Percentiles rank a stretch among this genome's conserved stretches.
Conservation (phyloP, 225 moss, liverwort and hornwort species). For the Polytrichum commune region DNA sequence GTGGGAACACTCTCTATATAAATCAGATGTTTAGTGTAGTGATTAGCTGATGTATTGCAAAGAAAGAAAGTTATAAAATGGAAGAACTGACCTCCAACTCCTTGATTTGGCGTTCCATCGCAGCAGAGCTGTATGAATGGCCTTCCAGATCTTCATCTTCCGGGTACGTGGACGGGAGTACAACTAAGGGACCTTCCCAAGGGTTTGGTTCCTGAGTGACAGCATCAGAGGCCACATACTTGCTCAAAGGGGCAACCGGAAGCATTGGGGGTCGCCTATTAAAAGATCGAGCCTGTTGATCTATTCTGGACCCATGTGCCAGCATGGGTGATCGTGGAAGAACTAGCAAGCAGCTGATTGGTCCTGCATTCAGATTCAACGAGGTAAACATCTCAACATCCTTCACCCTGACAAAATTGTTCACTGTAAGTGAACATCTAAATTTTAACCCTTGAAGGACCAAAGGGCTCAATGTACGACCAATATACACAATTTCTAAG, state of each 20-base stretch:
- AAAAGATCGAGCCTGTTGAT: conserved; percentile 69
- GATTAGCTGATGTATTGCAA: too few relatives aligned
- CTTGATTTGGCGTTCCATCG: conserved; percentile 97
- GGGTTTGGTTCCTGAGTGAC: conserved; percentile 73
- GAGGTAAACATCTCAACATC: too few relatives aligned
- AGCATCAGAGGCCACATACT: conserved; percentile 69
- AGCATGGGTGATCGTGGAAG: conserved; percentile 75
- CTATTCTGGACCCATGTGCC: conserved; percentile 54
- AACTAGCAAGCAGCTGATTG: conserved; percentile 84
- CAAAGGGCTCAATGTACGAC: too few relatives aligned
- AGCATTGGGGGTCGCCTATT: conserved; percentile 67
- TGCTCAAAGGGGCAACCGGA: conserved; percentile 84
- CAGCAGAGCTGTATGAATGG: conserved; percentile 90
- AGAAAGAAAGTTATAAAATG: background rate
- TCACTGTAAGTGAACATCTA: too few relatives aligned
- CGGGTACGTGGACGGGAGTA: conserved; percentile 77
- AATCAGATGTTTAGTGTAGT: too few relatives aligned
- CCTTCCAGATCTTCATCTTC: conserved; percentile 85
- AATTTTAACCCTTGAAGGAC: too few relatives aligned
- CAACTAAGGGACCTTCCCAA: conserved; percentile 95
- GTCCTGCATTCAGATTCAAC: conserved; percentile 46
- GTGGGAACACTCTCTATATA: too few relatives aligned
- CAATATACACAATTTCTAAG: too few relatives aligned
- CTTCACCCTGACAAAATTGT: too few relatives aligned
- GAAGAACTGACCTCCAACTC: conserved; percentile 72